Conservation (phyloP, 2,329 filamentous ascomycete genomes). For the Scedosporium aurantiacum region DNA sequence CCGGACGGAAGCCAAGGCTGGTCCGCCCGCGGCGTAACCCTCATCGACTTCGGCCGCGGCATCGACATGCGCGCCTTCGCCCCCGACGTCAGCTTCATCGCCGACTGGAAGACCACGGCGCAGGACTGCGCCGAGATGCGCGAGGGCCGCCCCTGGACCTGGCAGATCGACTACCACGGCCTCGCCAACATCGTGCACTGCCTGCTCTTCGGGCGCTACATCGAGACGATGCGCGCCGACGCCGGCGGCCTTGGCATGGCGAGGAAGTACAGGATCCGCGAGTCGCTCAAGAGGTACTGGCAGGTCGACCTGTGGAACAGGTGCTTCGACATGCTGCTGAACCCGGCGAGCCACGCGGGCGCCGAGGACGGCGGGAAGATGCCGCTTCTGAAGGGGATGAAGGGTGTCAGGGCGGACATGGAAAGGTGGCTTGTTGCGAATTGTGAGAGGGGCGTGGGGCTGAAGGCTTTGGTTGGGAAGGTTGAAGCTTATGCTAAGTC, state of each 20-base stretch:
- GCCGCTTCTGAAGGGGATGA: constrained; percentile 65
- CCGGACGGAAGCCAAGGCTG: constrained; percentile 68
- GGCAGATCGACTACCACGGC: constrained; percentile 93
- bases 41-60: constrained; percentile 91
- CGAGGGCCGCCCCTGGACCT: constrained; percentile 89
- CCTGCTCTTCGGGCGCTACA: constrained; percentile 88
- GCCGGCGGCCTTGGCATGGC: constrained; percentile 42
- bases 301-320: constrained; percentile 82
- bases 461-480: constrained; percentile 59
- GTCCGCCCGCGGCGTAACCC: constrained; percentile 64
- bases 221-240: constrained; percentile 60
- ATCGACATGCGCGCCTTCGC: constrained; percentile 87
- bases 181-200: constrained; percentile 80
- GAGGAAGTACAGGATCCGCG: constrained; percentile 68
- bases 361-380: constrained; percentile 45
- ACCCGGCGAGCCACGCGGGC: constrained; percentile 64
- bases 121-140: constrained; percentile 94
- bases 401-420: constrained; percentile 62
- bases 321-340: constrained; percentile 76
- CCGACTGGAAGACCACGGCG: constrained; percentile 82
- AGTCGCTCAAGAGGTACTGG: constrained; percentile 90
- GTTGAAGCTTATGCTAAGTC: constrained; percentile 40
- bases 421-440: constrained; percentile 72
- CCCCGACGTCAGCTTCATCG: constrained; percentile 68
- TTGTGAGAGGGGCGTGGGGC: constrained; percentile 66